phyloP scores from a whole-genome alignment of 2,329 filamentous ascomycete species.

The Colletotrichum tabaci region DNA sequence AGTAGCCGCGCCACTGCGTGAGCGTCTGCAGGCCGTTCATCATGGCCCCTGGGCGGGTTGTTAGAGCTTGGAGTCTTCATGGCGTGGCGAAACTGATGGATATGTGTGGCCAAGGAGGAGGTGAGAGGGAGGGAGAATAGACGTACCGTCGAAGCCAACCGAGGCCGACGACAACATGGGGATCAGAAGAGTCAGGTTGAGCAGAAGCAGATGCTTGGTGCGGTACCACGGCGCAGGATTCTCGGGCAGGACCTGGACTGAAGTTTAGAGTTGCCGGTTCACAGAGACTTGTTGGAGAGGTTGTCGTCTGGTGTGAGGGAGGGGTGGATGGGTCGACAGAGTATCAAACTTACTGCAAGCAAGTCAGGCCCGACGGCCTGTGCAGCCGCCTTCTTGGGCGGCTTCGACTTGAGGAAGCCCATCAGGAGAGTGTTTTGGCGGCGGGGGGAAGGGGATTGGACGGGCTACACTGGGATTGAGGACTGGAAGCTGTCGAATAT shows the following conservation, averaged over 20 bases:
- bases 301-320: conserved; percentile 1
- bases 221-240: conserved; percentile 59
- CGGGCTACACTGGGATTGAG: conserved; percentile 22
- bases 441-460: neutral
- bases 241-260: conserved; percentile 55
- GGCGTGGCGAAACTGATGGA: too few species aligned
- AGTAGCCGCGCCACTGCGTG: conserved; percentile 55
- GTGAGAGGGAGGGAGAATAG: too few species aligned
- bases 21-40: conserved; percentile 59
- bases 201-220: conserved; percentile 57
- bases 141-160: conserved; percentile 56
- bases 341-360: conserved; percentile 18
- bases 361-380: conserved; percentile 36
- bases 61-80: neutral
- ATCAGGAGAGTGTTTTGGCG: conserved; percentile 1
- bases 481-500: conserved; percentile 2
- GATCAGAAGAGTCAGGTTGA: conserved; percentile 61
- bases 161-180: conserved; percentile 59
- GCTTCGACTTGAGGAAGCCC: conserved; percentile 29
- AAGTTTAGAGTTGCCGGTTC: conserved; percentile 11
- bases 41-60: conserved; percentile 48
- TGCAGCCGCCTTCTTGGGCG: conserved; percentile 14
- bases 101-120: too few species aligned
- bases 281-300: conserved; percentile 9
- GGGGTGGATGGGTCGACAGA: neutral